phyloP scores from a whole-genome alignment of 148 eudicot species.

The Vaccinium darrowii region DNA sequence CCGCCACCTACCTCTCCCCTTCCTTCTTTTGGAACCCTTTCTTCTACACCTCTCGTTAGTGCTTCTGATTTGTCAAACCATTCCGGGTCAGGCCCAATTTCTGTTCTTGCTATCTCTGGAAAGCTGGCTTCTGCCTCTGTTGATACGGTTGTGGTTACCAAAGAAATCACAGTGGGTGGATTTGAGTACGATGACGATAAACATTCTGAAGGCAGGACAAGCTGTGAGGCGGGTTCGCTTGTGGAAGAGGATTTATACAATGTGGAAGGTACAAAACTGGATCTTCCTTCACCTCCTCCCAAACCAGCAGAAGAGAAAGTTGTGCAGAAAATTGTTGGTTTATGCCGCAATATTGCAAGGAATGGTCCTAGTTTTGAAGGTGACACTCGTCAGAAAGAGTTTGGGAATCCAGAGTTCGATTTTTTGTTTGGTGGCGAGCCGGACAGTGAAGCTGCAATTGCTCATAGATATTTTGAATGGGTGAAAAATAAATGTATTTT shows the following conservation, averaged over 20 bases:
- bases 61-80: conserved; percentile 21
- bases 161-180: conserved; percentile 22
- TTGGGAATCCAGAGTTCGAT: conserved; percentile 50
- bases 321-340: conserved; percentile 48
- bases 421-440: conserved; percentile 70
- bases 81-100: conserved; percentile 21
- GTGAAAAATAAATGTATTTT: conserved; percentile 50
- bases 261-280: conserved; percentile 20
- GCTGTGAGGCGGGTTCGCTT: conserved; percentile 8
- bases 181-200: not conserved
- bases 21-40: conserved; percentile 10
- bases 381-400: conserved; percentile 51
- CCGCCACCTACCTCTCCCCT: conserved; percentile 25
- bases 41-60: conserved; percentile 21
- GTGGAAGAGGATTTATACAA: conserved; percentile 18
- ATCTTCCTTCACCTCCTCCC: conserved; percentile 51
- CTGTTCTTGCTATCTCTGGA: conserved; percentile 15
- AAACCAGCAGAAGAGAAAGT: conserved; percentile 48
- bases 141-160: conserved; percentile 18
- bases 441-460: conserved; percentile 65
- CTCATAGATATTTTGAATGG: conserved; percentile 60
- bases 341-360: conserved; percentile 55
- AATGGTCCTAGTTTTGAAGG: conserved; percentile 61
- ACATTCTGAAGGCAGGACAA: conserved; percentile 9
- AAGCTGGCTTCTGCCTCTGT: conserved; percentile 19